Base-by-base conservation (phyloP, 768 basidiomycete species). In the Termitomyces sp. region DNA sequence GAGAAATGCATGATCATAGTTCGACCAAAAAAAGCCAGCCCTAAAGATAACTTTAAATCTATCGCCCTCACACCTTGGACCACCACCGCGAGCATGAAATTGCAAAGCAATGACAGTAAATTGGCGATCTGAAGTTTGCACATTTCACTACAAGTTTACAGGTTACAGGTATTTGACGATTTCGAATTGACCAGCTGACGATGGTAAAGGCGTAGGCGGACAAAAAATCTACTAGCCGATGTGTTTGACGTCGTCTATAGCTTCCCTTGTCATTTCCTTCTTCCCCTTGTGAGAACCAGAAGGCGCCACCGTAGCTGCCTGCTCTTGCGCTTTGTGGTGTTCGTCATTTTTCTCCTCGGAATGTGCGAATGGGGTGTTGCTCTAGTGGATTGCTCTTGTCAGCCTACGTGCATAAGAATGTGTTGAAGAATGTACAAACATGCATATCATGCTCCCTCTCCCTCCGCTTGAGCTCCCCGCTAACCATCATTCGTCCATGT, bases 381-480 rank as follows among this genome's bases (percentile, higher is more conserved):
- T 53, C 56, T 65, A n/a, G 1, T 29, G 22, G 7, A 29, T 15
- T 3, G 7, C 15, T 48, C 29, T 9, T 4, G 3, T 29, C 29
- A 32, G 20, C n/a, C n/a, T n/a, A n/a, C 13, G 23, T 6, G 47
- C 47, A 13, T 7, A 16, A n/a, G 27, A n/a, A n/a, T n/a, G n/a
- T n/a, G 7, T 2, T 3, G 3, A 15, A 2, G 23, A 15, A 27
- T 5, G 7, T 15, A 45, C 60, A 38, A 42, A 62, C 60, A 20
- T 57, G 54, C 51, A 63, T 60, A 7, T 71, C 64, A 23, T 61
- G 61, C 16, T 70, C 60, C 20, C 63, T 47, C 36, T 72, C 65
- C 52, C 62, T 72, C 27, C 60, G 53, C 58, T 70, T 70, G 27
- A 68, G 38, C 45, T 68, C 71, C n/a, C 73, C 72, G 2, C 67